Conservation (phyloP, 2,329 filamentous ascomycete species). For the Daldinia sp. region DNA sequence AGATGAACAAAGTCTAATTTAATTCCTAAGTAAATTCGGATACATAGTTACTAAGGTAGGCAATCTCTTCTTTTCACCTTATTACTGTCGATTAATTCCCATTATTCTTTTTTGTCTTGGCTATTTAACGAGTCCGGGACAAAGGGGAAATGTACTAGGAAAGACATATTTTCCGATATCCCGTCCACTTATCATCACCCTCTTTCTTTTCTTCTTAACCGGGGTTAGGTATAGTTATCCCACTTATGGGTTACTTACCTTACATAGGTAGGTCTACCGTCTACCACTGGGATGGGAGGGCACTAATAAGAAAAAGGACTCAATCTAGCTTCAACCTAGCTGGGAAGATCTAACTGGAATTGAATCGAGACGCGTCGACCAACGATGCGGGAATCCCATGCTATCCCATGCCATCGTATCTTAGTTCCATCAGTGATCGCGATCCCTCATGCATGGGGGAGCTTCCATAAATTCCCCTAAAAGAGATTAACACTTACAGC, state of each 20-base stretch:
- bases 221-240: neutral
- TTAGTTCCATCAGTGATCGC: conserved; percentile 41
- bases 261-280: neutral
- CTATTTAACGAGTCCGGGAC: neutral
- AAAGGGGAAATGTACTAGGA: neutral
- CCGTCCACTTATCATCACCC: neutral
- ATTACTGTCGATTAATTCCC: neutral
- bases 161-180: neutral
- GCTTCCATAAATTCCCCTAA: conserved; percentile 32
- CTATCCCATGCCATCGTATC: neutral
- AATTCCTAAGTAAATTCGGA: neutral
- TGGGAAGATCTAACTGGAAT: neutral
- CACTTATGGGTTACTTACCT: neutral
- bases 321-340: neutral
- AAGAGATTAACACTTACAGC: conserved; percentile 38
- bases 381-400: conserved; percentile 12
- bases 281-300: neutral
- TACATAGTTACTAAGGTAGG: too few species aligned
- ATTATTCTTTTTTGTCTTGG: neutral
- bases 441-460: conserved; percentile 45
- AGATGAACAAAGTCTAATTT: neutral
- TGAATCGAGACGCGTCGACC: conserved; percentile 11
- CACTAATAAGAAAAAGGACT: neutral
- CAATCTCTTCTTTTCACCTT: neutral
- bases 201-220: neutral